A percentile compares a stretch with the other conserved stretches of the same genome.
Evolutionary conservation across 257 asterid genomes (phyloP).

Genomic region (Salvia splendens): DNA sequence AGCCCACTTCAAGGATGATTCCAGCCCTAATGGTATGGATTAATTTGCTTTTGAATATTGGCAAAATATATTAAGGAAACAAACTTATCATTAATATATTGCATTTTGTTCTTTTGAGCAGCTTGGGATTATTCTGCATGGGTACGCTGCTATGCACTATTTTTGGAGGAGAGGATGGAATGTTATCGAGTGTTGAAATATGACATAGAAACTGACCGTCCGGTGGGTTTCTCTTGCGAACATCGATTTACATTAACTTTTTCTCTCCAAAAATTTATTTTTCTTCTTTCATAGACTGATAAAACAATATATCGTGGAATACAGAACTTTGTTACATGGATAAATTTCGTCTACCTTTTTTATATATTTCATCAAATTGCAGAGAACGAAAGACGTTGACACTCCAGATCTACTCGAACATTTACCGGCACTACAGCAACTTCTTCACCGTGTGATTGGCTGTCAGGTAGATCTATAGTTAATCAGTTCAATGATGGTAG

Average conservation of each 20-base stretch:
- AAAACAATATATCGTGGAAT: no score
- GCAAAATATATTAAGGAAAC: not conserved
- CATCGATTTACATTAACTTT: not conserved
- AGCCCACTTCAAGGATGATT: slow-evolving; percentile 95
- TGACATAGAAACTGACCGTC: slow-evolving; percentile 78
- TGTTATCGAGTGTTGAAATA: slow-evolving; percentile 83
- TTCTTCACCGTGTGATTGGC: slow-evolving; percentile 78
- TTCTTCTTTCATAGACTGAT: no score
- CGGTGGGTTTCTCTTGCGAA: slow-evolving; percentile 41
- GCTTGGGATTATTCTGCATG: slow-evolving; percentile 99
- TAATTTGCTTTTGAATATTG: slow-evolving; percentile 12
- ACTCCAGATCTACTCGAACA: slow-evolving; percentile 81
- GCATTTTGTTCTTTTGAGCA: slow-evolving; percentile 30
- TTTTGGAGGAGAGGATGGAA: slow-evolving; percentile 95
- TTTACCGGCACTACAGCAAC: slow-evolving; percentile 82
- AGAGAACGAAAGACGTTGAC: slow-evolving; percentile 92
- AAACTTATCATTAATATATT: slow-evolving; percentile 25
- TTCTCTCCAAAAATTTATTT: not conserved
- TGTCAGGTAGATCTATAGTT: slow-evolving; percentile 66
- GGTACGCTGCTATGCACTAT: slow-evolving; percentile 89
- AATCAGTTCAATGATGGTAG: slow-evolving; percentile 21
- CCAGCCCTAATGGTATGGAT: slow-evolving; percentile 81
- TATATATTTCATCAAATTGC: slow-evolving; percentile 31
- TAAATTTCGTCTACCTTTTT: not conserved
- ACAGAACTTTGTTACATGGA: not conserved